Evolutionary conservation across 1,284 basidiomycete genomes (phyloP), one percentile per base, ranked within the genome.

Genomic region (Ceratobasidium sp.): DNA sequence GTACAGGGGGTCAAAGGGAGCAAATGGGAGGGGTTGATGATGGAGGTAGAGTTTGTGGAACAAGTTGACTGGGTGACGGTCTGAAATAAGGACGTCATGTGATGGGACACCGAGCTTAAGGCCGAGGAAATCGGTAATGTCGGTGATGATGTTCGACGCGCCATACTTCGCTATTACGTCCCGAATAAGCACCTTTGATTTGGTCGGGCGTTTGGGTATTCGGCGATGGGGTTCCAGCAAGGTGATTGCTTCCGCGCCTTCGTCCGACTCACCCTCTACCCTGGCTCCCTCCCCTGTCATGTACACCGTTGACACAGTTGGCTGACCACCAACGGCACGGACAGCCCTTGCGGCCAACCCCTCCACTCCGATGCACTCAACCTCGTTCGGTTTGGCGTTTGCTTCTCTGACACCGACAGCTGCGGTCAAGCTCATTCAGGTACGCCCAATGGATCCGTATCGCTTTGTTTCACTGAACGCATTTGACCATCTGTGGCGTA

Each of bases 1-100:
- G n/a, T 47, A 31, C 19, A 31, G 54, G 11, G 69, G 57, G 8
- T 72, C 57, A 29, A 60, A 47, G 14, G 69, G 69, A 22, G 69
- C 14, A n/a, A 72, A 72, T 8, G 69, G 29, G 19, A 50, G 69
- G 8, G 47, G 56, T 9, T 17, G 41, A 22, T 72, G 69, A 45
- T 50, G 47, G 15, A 72, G 45, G 44, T 51, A 62, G 51, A 72
- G 54, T 22, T 27, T 24, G 27, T 72, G 69, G 56, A 56, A 62
- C 9, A 72, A 5, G 31, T 60, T 27, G 51, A 69, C 6, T 3
- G n/a, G 1, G 48, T 72, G 24, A 8, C 53, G 15, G 17, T 2
- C 44, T 4, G 56, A 62, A 4, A 72, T 8, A 8, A 17, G 15
- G 7, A 47, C 47, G 22, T 72, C 33, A 22, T 62, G 27, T 4